Conservation (phyloP, 306 rosid genomes). For the Casuarina equisetifolia region DNA sequence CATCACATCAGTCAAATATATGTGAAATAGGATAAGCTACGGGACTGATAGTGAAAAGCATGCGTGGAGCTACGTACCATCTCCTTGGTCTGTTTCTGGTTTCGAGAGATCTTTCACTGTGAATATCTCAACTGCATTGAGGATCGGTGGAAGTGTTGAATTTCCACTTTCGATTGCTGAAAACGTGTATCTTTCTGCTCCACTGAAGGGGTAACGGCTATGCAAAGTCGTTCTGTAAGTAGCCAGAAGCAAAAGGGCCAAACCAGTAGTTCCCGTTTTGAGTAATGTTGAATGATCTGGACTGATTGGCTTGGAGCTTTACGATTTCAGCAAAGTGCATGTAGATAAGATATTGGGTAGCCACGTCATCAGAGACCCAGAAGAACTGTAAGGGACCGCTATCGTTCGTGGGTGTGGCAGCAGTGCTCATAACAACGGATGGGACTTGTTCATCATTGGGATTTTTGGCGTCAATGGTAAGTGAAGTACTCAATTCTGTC, state of each 20-base stretch:
- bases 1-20: too few species aligned
- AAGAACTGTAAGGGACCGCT: slow-evolving; percentile 15
- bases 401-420: slow-evolving; percentile 21
- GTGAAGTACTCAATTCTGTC: slow-evolving; percentile 22
- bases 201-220: background rate
- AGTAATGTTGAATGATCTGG: slow-evolving; percentile 29
- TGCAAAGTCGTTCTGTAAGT: background rate
- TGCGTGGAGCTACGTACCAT: slow-evolving; percentile 29
- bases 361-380: slow-evolving; percentile 1
- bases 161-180: slow-evolving; percentile 1
- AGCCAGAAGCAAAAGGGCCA: background rate
- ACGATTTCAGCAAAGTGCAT: slow-evolving; percentile 40
- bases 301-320: slow-evolving; percentile 16
- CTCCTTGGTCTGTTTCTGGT: slow-evolving; percentile 30
- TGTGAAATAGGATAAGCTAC: background rate
- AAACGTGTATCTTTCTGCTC: background rate
- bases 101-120: slow-evolving; percentile 15
- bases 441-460: slow-evolving; percentile 13
- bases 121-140: slow-evolving; percentile 44
- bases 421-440: slow-evolving; percentile 38
- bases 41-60: background rate
- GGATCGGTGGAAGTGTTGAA: slow-evolving; percentile 48
- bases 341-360: slow-evolving; percentile 7
- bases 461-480: background rate
- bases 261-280: background rate